phyloP scores from a whole-genome alignment of 2,329 filamentous ascomycete species.

The Dissoconium aciculare region DNA sequence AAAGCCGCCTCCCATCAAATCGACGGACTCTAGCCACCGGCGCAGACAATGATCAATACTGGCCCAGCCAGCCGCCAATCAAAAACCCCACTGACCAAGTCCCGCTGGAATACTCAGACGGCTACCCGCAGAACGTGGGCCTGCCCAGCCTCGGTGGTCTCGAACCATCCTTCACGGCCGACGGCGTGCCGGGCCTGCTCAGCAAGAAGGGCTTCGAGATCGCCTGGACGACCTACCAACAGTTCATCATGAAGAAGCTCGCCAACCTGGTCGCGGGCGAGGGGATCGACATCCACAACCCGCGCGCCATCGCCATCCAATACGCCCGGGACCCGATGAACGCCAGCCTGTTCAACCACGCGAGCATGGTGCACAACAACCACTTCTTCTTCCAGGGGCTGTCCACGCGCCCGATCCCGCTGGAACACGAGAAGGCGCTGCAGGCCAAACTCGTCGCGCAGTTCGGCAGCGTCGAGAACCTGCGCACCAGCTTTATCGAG shows the following conservation, averaged over 20 bases:
- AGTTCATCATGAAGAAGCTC: slow-evolving; percentile 56
- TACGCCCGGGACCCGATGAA: slow-evolving; percentile 63
- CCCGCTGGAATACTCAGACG: too few relatives aligned
- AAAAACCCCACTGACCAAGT: too few relatives aligned
- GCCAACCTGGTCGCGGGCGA: slow-evolving; percentile 60
- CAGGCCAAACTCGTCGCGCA: slow-evolving; percentile 46
- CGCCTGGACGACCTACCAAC: slow-evolving; percentile 74
- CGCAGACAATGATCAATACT: slow-evolving; percentile 4
- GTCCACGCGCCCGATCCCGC: slow-evolving; percentile 15
- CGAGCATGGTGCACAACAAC: slow-evolving; percentile 91
- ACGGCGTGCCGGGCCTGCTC: slow-evolving; percentile 57
- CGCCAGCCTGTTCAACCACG: slow-evolving; percentile 83
- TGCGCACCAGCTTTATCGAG: slow-evolving; percentile 63
- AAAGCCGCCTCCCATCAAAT: too few relatives aligned
- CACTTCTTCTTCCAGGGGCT: slow-evolving; percentile 57
- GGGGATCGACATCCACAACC: slow-evolving; percentile 44
- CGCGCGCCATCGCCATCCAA: slow-evolving; percentile 55
- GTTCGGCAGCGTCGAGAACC: slow-evolving; percentile 72
- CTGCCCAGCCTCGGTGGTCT: slow-evolving; percentile 35
- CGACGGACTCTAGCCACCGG: too few relatives aligned
- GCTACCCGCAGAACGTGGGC: too few relatives aligned
- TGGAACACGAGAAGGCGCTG: slow-evolving; percentile 44
- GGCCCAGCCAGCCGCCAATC: slow-evolving; percentile 9
- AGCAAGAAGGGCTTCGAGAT: slow-evolving; percentile 54
- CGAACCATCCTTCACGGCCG: slow-evolving; percentile 29